Evolutionary conservation across 805 yeast genomes (phyloP).

Genomic region (Lipomyces sp.): DNA sequence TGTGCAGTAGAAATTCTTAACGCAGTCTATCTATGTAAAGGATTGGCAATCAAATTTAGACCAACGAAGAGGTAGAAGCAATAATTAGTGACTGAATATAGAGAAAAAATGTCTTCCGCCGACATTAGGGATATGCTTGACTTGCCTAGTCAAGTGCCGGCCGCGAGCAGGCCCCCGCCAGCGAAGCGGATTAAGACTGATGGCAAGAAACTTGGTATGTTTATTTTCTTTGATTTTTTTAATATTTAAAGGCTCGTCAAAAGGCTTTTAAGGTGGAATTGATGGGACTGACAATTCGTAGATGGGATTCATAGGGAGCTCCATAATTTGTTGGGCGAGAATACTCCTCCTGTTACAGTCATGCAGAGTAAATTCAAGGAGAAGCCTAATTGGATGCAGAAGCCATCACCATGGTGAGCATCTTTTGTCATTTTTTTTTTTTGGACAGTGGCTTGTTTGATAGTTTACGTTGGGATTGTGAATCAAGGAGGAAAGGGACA

Average conservation of each 20-base stretch:
- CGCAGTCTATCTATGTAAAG: not conserved
- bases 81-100: slow-evolving; percentile 43
- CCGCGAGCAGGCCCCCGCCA: slow-evolving; percentile 28
- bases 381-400: slow-evolving; percentile 61
- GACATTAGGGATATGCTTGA: slow-evolving; percentile 45
- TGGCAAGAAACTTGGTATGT: slow-evolving; percentile 36
- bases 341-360: slow-evolving; percentile 82
- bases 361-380: slow-evolving; percentile 63
- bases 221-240: not conserved
- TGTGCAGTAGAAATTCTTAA: too few species aligned
- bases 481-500: not conserved
- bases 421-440: too few species aligned
- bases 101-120: slow-evolving; percentile 41
- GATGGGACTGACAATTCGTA: not conserved
- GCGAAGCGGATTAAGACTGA: slow-evolving; percentile 44
- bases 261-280: not conserved
- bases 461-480: not conserved
- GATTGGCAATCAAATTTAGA: not conserved
- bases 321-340: slow-evolving; percentile 85
- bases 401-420: slow-evolving; percentile 77
- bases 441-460: not conserved
- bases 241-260: not conserved
- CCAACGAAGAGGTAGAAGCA: slow-evolving; percentile 44
- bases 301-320: slow-evolving; percentile 89
- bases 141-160: slow-evolving; percentile 37